phyloP scores from a whole-genome alignment of 2,329 filamentous ascomycete species.

The Apiospora arundinis region DNA sequence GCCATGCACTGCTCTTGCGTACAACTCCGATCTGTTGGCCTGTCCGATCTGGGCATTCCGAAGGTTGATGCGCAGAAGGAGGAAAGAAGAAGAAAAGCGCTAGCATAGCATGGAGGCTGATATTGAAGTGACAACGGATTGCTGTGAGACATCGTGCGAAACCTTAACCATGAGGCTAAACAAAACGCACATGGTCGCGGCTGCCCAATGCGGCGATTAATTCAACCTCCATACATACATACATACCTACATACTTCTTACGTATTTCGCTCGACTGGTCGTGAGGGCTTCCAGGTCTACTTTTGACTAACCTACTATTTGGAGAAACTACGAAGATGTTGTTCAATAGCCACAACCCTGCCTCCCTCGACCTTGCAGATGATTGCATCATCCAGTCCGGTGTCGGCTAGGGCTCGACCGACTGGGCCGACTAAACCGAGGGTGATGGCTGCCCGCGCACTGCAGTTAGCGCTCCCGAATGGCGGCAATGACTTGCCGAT shows the following conservation, averaged over 20 bases:
- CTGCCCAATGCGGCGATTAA: neutral
- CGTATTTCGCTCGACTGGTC: neutral
- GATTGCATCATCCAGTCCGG: constrained; percentile 10
- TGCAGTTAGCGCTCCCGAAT: constrained; percentile 5
- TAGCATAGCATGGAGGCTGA: constrained; percentile 6
- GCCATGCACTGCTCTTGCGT: neutral
- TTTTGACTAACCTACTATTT: neutral
- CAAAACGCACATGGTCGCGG: neutral
- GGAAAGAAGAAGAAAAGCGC: neutral
- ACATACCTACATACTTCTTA: no score
- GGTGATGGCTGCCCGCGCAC: neutral
- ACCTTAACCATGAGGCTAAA: neutral
- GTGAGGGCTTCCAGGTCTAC: neutral
- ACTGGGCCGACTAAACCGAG: neutral
- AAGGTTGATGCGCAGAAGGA: neutral
- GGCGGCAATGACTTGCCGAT: constrained; percentile 1
- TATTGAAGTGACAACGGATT: neutral
- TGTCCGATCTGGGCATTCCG: neutral
- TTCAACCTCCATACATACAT: neutral
- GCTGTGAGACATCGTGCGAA: neutral
- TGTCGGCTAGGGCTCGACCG: constrained; percentile 3
- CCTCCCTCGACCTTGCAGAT: neutral
- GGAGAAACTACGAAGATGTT: neutral
- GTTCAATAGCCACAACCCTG: neutral
- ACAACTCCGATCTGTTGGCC: neutral